Base-by-base conservation (phyloP, 768 basidiomycete genomes). In the Amanita molliuscula region DNA sequence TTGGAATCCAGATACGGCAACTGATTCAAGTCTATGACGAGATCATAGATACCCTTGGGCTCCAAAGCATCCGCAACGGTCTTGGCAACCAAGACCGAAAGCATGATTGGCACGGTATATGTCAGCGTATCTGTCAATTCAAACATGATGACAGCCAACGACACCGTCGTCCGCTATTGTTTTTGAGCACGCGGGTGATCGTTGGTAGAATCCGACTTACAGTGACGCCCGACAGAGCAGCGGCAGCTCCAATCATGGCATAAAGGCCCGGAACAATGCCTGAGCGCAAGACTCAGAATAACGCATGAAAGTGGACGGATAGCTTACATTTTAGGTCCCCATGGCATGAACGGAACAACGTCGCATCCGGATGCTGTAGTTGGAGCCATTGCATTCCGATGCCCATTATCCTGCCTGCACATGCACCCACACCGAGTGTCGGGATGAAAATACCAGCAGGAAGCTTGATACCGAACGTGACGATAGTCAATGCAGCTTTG, bases 371-470 rank as follows among this genome's bases (percentile, higher is more conserved):
- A 58, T 85, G 63, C 35, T 69, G 71, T 58, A 72, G 78, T 58
- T 87, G 85, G 47, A 84, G 57, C 67, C 79, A 84, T 61, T 94
- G 89, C 65, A 97, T 76, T 5, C 69, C 59, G 33, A 96, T 79
- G 31, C 95, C 95, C 31, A 91, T 58, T 31, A 97, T 78, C 20
- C 95, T 77, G 1, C 96, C 96, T 25, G 88, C 87, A 59, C 92
- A 94, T 0, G 94, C 94, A 21, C 95, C 94, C 9, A 95, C 94
- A 11, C 87, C 92, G 6, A 99, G 78, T 0, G 92, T 89, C 0
- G 96, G 96, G 35, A 99, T 90, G 66, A 99, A 99, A 56, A 98
- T 96, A 3, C 96, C 95, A 11, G 93, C 92, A 43, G 88, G 88
- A 15, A 91, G 59, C 59, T 85, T 88, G 68, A 95, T 89, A 6